These are phyloP conservation scores for Salix koriyanagi DNA, from an alignment of 345 rosid species.

Conservation along the genomic window DNA sequence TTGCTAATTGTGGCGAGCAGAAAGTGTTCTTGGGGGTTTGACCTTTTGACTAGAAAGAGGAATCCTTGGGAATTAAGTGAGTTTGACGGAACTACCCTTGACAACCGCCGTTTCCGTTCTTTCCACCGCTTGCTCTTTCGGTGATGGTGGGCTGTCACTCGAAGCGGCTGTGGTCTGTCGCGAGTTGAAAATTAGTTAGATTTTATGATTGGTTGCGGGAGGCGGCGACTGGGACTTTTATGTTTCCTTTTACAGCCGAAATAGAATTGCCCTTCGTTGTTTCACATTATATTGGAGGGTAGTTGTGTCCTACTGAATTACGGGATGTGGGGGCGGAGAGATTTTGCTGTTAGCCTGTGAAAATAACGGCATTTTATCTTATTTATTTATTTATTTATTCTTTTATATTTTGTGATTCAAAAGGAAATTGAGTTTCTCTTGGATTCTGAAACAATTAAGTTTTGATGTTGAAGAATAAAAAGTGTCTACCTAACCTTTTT, in stretches of 20 bases:
- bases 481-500: background rate
- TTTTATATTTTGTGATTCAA: background rate
- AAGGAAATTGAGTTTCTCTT: background rate
- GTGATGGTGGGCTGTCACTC: background rate
- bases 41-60: conserved; percentile 2
- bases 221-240: background rate
- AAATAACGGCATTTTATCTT: background rate
- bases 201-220: background rate
- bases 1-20: background rate
- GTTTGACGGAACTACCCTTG: background rate
- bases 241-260: background rate
- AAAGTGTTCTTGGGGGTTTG: background rate
- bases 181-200: background rate
- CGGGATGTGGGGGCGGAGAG: background rate
- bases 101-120: background rate
- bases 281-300: background rate
- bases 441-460: background rate
- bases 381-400: too few species aligned
- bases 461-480: background rate
- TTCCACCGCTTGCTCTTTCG: background rate
- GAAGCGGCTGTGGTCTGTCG: background rate
- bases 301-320: background rate
- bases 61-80: background rate
- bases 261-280: background rate
- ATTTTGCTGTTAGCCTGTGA: background rate